phyloP scores from a whole-genome alignment of 2,329 filamentous ascomycete genomes.

The Colletotrichum graminicola region DNA sequence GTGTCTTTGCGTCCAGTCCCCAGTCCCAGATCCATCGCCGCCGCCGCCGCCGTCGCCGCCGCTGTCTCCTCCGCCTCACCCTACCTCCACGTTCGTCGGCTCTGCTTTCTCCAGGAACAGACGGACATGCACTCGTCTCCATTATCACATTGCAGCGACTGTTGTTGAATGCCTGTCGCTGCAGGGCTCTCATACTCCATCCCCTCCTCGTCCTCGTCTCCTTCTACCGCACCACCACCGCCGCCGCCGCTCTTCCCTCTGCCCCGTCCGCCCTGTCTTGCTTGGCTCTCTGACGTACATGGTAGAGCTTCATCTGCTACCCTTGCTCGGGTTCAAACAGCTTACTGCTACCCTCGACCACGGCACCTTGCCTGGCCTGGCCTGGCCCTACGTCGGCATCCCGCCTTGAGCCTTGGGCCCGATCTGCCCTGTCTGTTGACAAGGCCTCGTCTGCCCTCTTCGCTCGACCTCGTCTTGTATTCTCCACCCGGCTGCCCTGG shows the following conservation, averaged over 20 bases:
- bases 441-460: constrained; percentile 27
- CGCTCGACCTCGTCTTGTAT: constrained; percentile 26
- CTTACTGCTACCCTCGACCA: constrained; percentile 36
- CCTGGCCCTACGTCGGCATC: constrained; percentile 33
- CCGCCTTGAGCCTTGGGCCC: constrained; percentile 33
- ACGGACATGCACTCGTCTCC: constrained; percentile 14
- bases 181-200: constrained; percentile 1
- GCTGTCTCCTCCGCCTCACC: constrained; percentile 17
- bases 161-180: constrained; percentile 19
- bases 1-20: constrained; percentile 33
- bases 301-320: constrained; percentile 40
- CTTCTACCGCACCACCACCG: background rate
- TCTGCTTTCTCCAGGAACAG: constrained; percentile 26
- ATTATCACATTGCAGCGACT: constrained; percentile 22
- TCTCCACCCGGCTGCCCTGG: constrained; percentile 25
- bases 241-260: constrained; percentile 20
- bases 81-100: constrained; percentile 26
- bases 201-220: background rate
- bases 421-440: constrained; percentile 35
- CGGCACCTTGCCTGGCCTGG: constrained; percentile 35
- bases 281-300: constrained; percentile 39
- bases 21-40: constrained; percentile 24
- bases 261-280: constrained; percentile 36
- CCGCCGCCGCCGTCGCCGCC: constrained; percentile 24
- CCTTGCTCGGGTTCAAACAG: constrained; percentile 40